Conservation (phyloP, 2,329 filamentous ascomycete species). For the Hawksworthiomyces lignivorus region DNA sequence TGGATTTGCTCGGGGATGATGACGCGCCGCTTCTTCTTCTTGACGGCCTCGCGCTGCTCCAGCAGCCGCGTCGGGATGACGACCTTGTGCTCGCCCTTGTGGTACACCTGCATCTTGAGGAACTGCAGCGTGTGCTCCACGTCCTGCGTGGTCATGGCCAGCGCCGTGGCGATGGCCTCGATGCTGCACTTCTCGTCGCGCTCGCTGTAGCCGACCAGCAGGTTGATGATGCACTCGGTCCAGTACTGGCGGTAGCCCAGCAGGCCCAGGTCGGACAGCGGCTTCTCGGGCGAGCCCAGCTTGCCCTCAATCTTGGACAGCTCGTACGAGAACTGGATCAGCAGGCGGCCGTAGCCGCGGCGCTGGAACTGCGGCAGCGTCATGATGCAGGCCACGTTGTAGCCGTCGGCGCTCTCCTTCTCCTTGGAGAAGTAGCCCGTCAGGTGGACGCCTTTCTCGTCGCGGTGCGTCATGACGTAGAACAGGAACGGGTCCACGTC, state of each 20-base stretch:
- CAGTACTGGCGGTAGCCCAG: conserved; percentile 95
- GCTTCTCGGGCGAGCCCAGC: conserved; percentile 93
- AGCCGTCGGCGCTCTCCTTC: conserved; percentile 92
- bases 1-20: conserved; percentile 75
- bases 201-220: conserved; percentile 67
- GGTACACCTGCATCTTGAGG: conserved; percentile 90
- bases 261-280: conserved; percentile 84
- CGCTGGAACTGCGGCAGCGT: conserved; percentile 94
- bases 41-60: conserved; percentile 70
- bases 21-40: conserved; percentile 64
- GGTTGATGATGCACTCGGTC: conserved; percentile 87
- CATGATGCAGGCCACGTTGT: conserved; percentile 96
- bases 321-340: conserved; percentile 97
- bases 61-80: conserved; percentile 81
- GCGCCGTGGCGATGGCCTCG: conserved; percentile 67
- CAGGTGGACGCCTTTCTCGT: conserved; percentile 84
- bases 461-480: conserved; percentile 91
- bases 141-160: conserved; percentile 96
- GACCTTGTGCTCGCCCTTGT: conserved; percentile 94
- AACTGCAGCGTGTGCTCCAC: conserved; percentile 92
- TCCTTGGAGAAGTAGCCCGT: conserved; percentile 99
- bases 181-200: conserved; percentile 69
- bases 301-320: conserved; percentile 92
- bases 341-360: conserved; percentile 82
- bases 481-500: conserved; percentile 99